Evolutionary conservation across 495 filamentous ascomycete genomes (phyloP).

Genomic region (Sabuloglossum arenarium): DNA sequence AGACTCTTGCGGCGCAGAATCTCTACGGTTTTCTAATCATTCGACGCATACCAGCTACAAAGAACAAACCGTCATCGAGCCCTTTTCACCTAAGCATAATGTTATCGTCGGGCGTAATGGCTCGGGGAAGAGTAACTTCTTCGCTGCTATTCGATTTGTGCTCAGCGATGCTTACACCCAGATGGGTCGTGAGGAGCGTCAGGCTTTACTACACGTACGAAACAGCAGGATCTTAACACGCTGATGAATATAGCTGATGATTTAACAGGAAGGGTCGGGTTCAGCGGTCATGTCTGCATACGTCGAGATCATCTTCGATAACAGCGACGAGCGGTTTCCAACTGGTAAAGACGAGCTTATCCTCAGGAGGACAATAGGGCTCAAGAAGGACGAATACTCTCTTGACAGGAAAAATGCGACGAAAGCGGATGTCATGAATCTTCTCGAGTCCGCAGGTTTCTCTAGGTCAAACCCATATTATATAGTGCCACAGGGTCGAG

Average conservation of each 20-base stretch:
- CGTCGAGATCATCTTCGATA: slow-evolving; percentile 98
- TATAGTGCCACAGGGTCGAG: slow-evolving; percentile 92
- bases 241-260: not conserved
- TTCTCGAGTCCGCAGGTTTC: slow-evolving; percentile 90
- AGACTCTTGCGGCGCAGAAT: not conserved
- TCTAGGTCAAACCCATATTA: slow-evolving; percentile 97
- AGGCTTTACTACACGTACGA: slow-evolving; percentile 68
- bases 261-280: slow-evolving; percentile 62
- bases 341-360: slow-evolving; percentile 82
- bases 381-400: slow-evolving; percentile 98
- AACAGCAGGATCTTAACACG: not conserved
- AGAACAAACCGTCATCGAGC: slow-evolving; percentile 95
- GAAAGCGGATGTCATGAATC: slow-evolving; percentile 83
- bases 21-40: not conserved
- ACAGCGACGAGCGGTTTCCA: slow-evolving; percentile 86
- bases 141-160: slow-evolving; percentile 95
- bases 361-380: slow-evolving; percentile 78
- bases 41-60: slow-evolving; percentile 58
- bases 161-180: slow-evolving; percentile 95
- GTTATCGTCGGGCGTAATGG: slow-evolving; percentile 98
- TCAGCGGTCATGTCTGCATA: slow-evolving; percentile 98
- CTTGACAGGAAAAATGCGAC: slow-evolving; percentile 91
- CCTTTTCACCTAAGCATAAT: slow-evolving; percentile 95
- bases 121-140: slow-evolving; percentile 99
- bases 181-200: slow-evolving; percentile 88